Base-by-base conservation (phyloP, 2,329 filamentous ascomycete species). In the Polychaeton citri region DNA sequence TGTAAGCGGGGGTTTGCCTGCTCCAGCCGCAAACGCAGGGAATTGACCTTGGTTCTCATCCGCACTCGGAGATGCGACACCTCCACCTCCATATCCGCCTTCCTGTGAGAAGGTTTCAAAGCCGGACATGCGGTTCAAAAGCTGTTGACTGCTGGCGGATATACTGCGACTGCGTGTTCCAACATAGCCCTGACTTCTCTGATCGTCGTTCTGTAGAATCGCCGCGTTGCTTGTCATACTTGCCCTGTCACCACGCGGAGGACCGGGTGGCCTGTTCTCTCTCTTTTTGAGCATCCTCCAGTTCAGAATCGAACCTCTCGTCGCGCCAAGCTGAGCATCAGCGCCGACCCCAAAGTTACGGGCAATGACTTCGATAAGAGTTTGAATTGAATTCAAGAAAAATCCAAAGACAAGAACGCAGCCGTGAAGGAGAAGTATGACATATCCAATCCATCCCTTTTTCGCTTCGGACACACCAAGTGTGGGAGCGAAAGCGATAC, bases 361-460 rank as follows among this genome's bases (percentile, higher is more conserved):
- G 18, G 87, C 86, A 34, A 79, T 66, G 6, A 98, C 85, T 58
- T 98, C 90, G 28, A 95, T 72, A 30, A 94, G 70, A 0, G 88
- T 95, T 55, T 94, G 86, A 5, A 94, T 57, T 1, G 90, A 81
- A 54, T 94, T 94, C 28, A 98, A 66, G 56, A 95, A 83, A 63
- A 96, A 98, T 2, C 85, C 88, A 49, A 96, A 83, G 3, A 94
- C 69, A 16, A 98, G 63, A 0, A 94, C 84, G 42, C 79, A 71
- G 3, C 74, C 87, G 53, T 98, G 90, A 21, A 95, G 72, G 19
- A 92, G 59, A 33, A 98, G 66, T 38, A 96, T 92, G 18, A 79
- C 76, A 55, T 98, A 98, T 24, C 87, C 90, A 46, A 96, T 82
- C 90, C 90, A 98, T 4, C 87, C 86, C 55, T 87, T 92, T 1